Evolutionary conservation across 345 rosid genomes (phyloP).

Genomic region (Noccaea caerulescens): DNA sequence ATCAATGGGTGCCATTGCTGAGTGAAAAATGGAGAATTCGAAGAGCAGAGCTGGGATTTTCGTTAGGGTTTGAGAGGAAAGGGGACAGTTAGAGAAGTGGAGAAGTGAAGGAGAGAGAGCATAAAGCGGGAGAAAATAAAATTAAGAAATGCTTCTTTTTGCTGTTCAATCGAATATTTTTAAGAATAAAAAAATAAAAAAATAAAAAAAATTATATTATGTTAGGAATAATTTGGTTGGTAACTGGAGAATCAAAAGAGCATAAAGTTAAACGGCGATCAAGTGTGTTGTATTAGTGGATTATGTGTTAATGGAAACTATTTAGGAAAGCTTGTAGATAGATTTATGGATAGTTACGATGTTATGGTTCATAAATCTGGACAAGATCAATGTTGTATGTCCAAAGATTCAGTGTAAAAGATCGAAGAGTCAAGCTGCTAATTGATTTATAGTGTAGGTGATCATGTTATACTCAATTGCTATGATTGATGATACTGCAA

Average conservation of each 20-base stretch:
- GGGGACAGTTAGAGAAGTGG: slow-evolving; percentile 16
- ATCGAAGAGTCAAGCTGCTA: no score
- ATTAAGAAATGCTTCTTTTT: not conserved
- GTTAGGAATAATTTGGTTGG: slow-evolving; percentile 13
- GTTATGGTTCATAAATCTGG: no score
- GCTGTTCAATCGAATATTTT: not conserved
- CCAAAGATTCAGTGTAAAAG: no score
- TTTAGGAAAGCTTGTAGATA: no score
- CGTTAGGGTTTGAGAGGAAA: slow-evolving; percentile 34
- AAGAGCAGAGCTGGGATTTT: not conserved
- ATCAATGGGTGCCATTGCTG: slow-evolving; percentile 72
- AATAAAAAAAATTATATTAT: not conserved
- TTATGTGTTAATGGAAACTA: no score
- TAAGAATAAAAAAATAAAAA: not conserved
- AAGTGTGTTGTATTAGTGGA: no score
- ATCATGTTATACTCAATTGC: no score
- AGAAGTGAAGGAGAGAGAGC: slow-evolving; percentile 8
- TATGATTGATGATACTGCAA: no score
- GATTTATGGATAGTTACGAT: no score
- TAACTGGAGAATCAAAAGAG: slow-evolving; percentile 35
- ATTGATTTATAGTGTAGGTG: no score
- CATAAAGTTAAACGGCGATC: not conserved
- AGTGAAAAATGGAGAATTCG: not conserved
- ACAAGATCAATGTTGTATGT: no score
- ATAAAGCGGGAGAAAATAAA: slow-evolving; percentile 38